phyloP scores from a whole-genome alignment of 2,329 filamentous ascomycete species.

The Botrytis fragariae region DNA sequence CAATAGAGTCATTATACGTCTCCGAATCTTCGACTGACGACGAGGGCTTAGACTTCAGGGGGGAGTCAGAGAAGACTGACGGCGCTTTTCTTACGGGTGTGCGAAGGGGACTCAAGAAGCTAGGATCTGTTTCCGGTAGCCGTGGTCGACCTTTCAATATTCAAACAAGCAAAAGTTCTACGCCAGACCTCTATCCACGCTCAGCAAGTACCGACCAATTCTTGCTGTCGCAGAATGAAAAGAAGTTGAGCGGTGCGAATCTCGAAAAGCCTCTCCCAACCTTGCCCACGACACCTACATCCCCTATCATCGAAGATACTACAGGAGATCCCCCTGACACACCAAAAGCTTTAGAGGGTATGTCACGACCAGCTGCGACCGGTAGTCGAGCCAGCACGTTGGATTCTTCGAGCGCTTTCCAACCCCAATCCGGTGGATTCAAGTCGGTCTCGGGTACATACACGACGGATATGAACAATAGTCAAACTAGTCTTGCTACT shows the following conservation, averaged over 20 bases:
- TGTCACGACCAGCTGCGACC: conserved; percentile 32
- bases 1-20: conserved; percentile 31
- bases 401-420: conserved; percentile 35
- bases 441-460: conserved; percentile 22
- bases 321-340: conserved; percentile 32
- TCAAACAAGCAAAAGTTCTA: conserved; percentile 25
- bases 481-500: conserved; percentile 48
- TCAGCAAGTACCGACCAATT: conserved; percentile 23
- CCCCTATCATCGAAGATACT: conserved; percentile 22
- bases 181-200: conserved; percentile 22
- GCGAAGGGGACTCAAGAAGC: conserved; percentile 35
- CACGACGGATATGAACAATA: conserved; percentile 37
- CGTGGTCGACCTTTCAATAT: conserved; percentile 30
- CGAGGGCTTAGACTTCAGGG: conserved; percentile 18
- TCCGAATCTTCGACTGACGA: conserved; percentile 32
- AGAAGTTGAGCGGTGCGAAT: conserved; percentile 31
- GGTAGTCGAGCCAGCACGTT: conserved; percentile 38
- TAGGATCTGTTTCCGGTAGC: conserved; percentile 35
- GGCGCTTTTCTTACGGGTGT: conserved; percentile 36
- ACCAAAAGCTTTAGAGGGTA: conserved; percentile 27
- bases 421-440: conserved; percentile 29
- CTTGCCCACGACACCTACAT: conserved; percentile 33
- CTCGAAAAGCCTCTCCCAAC: conserved; percentile 38
- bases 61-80: conserved; percentile 23
- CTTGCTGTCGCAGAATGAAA: conserved; percentile 21